Base-by-base conservation (phyloP, 257 asterid species). In the Fraxinus americana region DNA sequence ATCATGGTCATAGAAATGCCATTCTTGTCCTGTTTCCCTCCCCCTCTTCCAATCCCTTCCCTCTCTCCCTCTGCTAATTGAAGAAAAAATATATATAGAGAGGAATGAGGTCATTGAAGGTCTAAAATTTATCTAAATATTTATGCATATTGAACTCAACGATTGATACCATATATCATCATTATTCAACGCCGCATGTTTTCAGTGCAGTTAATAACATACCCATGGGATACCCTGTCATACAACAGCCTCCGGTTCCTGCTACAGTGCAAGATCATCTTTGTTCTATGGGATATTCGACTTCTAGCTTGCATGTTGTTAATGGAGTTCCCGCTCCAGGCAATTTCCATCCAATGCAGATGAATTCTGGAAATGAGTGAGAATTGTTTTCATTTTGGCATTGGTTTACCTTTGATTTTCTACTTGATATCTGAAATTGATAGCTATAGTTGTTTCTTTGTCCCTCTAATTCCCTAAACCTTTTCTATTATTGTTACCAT, bases 221-320 rank as follows among this genome's bases (percentile, higher is more conserved):
- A 82, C 97, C 97, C 14, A 87, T 90, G 89, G 99, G 99, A 79
- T 94, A 91, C 85, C 99, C 99, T 45, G 86, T 92, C 83, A 83
- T 92, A 67, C 98, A 82, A 38, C 99, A 88, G 77, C 97, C 90
- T 75, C 89, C 88, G 5, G 74, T 87, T 79, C 86, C 92, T 12
- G 91, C 90, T 72, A 74, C 95, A 34, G 97, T 92, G 41, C 98
- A 92, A 78, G 95, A 93, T 85, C 97, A 92, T 83, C 77, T 91
- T 23, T 92, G 90, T 83, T 85, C 89, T 3, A 89, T 95, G 98
- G 92, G 88, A 73, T 91, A 87, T 79, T 85, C 89, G 21, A 78
- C 90, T 36, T 71, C 97, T 35, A 72, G 88, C 81, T 90, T 89
- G 77, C 97, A 94, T 84, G 88, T 91, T 63, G 97, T 92, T 71